These are phyloP conservation scores for Penicillium psychrosexuale DNA, from an alignment of 2,329 filamentous ascomycete genomes.

Conservation along the genomic window DNA sequence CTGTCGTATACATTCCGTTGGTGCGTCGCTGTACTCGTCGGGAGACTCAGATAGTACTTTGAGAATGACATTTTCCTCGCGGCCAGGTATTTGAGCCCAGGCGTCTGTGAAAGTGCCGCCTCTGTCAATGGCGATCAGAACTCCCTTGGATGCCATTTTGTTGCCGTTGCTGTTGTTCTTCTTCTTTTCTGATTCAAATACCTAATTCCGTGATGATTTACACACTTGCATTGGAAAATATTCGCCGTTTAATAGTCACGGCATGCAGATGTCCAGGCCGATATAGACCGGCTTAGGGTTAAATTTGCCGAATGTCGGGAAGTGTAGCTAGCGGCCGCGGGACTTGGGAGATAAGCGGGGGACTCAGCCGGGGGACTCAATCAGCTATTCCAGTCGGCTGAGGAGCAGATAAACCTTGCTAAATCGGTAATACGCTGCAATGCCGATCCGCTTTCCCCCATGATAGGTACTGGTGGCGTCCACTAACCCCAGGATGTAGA, in stretches of 20 bases:
- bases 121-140: not conserved
- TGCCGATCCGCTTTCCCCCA: too few relatives aligned
- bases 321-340: not conserved
- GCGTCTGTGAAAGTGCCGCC: constrained; percentile 34
- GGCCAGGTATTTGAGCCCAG: constrained; percentile 21
- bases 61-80: constrained; percentile 25
- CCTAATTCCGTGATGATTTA: not conserved
- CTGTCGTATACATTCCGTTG: constrained; percentile 79
- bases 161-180: not conserved
- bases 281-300: not conserved
- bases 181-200: not conserved
- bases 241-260: not conserved
- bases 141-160: not conserved
- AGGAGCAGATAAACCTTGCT: too few relatives aligned
- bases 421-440: too few relatives aligned
- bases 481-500: too few relatives aligned
- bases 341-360: not conserved
- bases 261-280: not conserved
- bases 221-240: not conserved
- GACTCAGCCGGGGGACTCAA: not conserved
- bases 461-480: too few relatives aligned
- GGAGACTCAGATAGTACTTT: constrained; percentile 33
- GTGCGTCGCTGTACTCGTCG: constrained; percentile 41
- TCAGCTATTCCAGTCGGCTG: too few relatives aligned
- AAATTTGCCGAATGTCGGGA: not conserved